A percentile compares a stretch with the other conserved stretches of the same genome.
These are phyloP conservation scores for Luffa aegyptiaca DNA, from an alignment of 306 rosid genomes.

Conservation along the genomic window DNA sequence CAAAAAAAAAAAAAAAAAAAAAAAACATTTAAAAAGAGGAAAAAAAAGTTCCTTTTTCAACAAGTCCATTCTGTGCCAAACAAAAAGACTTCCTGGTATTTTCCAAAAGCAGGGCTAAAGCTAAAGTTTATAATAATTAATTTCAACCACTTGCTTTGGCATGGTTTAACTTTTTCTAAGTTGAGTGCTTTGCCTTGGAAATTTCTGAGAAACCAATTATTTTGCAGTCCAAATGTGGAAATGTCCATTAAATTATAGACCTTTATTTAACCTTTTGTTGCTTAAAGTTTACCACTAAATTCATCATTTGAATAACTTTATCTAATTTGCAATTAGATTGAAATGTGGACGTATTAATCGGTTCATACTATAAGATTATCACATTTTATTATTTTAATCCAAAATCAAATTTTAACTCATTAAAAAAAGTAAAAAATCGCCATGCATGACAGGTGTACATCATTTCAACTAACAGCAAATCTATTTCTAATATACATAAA, in stretches of 20 bases:
- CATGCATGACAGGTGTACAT: neutral
- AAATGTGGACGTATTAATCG: neutral
- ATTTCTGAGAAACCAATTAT: neutral
- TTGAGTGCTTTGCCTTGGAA: neutral
- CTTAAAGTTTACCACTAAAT: neutral
- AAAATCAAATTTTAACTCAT: neutral
- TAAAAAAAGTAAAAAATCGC: no score
- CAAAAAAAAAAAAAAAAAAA: no score
- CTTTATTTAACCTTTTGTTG: neutral
- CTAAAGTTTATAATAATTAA: neutral
- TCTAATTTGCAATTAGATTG: neutral
- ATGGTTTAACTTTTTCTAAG: neutral
- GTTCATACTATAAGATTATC: neutral
- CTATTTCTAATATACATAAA: neutral
- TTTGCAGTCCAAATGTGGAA: neutral
- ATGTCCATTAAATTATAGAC: neutral
- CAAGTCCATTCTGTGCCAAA: neutral
- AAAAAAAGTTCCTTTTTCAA: no score
- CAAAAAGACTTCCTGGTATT: neutral
- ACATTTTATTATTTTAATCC: neutral
- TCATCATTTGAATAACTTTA: neutral
- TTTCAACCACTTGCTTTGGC: neutral
- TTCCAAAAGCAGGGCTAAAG: neutral
- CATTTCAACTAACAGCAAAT: neutral
- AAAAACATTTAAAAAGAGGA: no score